Conservation (phyloP, 495 filamentous ascomycete genomes). For the Aspergillus haitiensis region DNA sequence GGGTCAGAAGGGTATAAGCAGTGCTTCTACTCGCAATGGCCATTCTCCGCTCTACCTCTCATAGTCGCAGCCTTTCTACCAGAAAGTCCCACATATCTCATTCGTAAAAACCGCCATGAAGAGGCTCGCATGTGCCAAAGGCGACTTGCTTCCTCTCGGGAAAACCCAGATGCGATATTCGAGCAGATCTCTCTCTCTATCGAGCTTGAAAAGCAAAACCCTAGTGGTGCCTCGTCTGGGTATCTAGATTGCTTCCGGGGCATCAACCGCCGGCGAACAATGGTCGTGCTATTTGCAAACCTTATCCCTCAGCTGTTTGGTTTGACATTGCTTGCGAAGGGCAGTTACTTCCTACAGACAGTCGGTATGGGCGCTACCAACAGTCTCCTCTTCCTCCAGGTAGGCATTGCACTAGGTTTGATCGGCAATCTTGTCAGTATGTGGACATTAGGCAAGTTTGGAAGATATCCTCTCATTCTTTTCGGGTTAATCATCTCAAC, state of each 20-base stretch:
- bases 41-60: constrained; percentile 49
- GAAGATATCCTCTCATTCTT: constrained; percentile 29
- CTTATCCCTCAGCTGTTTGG: constrained; percentile 36
- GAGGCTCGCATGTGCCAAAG: constrained; percentile 51
- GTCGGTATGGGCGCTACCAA: constrained; percentile 34
- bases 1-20: constrained; percentile 27
- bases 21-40: constrained; percentile 38
- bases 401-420: constrained; percentile 34
- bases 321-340: constrained; percentile 31
- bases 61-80: constrained; percentile 69
- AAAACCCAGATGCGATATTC: constrained; percentile 21
- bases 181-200: constrained; percentile 28
- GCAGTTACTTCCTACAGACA: constrained; percentile 38
- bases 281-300: constrained; percentile 45
- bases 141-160: constrained; percentile 19
- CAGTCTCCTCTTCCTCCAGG: constrained; percentile 35
- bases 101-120: constrained; percentile 61
- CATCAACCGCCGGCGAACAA: constrained; percentile 45
- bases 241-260: constrained; percentile 49
- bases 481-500: constrained; percentile 19
- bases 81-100: constrained; percentile 72
- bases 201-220: constrained; percentile 27
- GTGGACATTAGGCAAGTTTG: constrained; percentile 31
- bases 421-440: constrained; percentile 34
- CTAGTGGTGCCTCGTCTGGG: constrained; percentile 18